Conservation (phyloP, 495 filamentous ascomycete genomes). For the Wilcoxina mikolae region DNA sequence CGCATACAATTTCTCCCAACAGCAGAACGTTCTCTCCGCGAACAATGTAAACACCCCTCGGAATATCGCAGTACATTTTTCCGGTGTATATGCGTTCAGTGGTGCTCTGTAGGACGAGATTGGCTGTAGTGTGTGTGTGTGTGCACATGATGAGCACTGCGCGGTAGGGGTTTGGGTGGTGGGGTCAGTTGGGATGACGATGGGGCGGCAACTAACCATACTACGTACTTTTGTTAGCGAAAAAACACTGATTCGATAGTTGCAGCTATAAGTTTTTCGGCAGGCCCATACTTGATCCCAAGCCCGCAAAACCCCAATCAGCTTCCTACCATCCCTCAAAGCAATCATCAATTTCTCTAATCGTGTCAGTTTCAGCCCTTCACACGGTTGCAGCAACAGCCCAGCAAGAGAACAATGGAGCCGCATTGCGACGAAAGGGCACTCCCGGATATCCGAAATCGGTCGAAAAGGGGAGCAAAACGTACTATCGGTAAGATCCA, state of each 20-base stretch:
- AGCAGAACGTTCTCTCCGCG: conserved; percentile 87
- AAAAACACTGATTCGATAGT: no score
- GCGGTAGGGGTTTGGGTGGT: conserved; percentile 1
- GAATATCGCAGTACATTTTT: conserved; percentile 61
- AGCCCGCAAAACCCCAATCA: conserved; percentile 80
- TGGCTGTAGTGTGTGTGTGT: conserved; percentile 42
- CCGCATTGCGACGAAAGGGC: no score
- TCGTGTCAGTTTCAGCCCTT: no score
- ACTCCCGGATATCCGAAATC: conserved; percentile 1
- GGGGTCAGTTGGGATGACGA: not conserved
- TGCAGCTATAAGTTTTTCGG: no score
- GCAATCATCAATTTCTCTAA: conserved; percentile 84
- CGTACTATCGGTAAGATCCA: conserved; percentile 95
- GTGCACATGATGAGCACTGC: not conserved
- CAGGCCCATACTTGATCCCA: conserved; percentile 98
- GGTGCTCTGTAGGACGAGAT: conserved; percentile 84
- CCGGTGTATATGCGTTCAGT: conserved; percentile 68
- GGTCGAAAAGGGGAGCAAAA: conserved; percentile 5
- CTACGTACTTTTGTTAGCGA: no score
- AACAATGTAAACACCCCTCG: conserved; percentile 72
- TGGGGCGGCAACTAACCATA: conserved; percentile 6
- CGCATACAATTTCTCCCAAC: conserved; percentile 70
- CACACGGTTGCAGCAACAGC: no score
- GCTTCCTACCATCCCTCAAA: conserved; percentile 80
- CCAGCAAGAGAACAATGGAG: not conserved